Percentiles rank a stretch among this genome's conserved stretches.
phyloP scores from a whole-genome alignment of 306 rosid genomes.

The Quercus robur region DNA sequence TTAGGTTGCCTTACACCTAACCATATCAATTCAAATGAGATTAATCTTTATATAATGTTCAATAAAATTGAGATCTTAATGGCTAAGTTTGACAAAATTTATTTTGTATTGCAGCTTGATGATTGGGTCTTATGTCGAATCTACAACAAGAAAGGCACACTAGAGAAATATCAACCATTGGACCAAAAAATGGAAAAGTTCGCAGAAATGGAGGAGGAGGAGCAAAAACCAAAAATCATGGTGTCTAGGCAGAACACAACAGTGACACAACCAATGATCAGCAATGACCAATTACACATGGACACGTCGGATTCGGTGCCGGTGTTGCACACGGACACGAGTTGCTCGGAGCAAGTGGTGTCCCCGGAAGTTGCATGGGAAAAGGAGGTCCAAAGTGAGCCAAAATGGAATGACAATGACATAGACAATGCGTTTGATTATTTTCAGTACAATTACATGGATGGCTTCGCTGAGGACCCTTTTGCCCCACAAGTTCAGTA shows the following conservation, averaged over 20 bases:
- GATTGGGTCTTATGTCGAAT: constrained; percentile 95
- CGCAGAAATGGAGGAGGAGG: constrained; percentile 54
- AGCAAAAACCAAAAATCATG: constrained; percentile 51
- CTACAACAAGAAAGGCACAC: constrained; percentile 83
- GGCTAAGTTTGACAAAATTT: background rate
- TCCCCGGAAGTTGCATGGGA: constrained; percentile 74
- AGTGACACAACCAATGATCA: background rate
- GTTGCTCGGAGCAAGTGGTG: constrained; percentile 73
- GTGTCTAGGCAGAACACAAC: background rate
- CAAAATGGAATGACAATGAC: constrained; percentile 49
- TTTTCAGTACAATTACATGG: constrained; percentile 48
- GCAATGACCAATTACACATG: constrained; percentile 35
- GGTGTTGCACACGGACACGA: constrained; percentile 57
- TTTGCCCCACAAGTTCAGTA: constrained; percentile 47
- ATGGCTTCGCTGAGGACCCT: constrained; percentile 44
- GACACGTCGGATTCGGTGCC: constrained; percentile 67
- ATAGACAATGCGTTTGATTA: constrained; percentile 31
- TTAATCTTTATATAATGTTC: too few species aligned
- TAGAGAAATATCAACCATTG: constrained; percentile 45
- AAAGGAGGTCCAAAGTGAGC: constrained; percentile 70
- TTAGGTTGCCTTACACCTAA: too few species aligned
- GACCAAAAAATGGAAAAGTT: constrained; percentile 20
- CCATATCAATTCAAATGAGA: too few species aligned
- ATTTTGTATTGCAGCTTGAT: constrained; percentile 60
- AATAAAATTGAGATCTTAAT: background rate